Conservation (phyloP, 176 grass and related monocot genomes). For the Thinopyrum elongatum region DNA sequence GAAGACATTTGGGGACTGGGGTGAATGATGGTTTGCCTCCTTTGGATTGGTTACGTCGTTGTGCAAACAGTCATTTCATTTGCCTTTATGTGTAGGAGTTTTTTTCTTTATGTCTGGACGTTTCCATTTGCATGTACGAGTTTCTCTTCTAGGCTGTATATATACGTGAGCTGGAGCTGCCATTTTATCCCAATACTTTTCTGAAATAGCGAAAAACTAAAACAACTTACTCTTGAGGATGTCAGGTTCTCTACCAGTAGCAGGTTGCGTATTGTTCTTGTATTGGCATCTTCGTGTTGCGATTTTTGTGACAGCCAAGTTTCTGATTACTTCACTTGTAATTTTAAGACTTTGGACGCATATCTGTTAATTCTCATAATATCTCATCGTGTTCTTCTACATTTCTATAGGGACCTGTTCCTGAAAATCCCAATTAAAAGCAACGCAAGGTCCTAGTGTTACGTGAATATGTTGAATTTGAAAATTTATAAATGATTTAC, state of each 20-base stretch:
- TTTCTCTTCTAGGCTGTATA: neutral
- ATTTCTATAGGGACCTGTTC: neutral
- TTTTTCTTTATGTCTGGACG: neutral
- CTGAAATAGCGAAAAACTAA: neutral
- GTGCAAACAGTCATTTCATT: conserved; percentile 13
- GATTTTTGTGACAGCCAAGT: neutral
- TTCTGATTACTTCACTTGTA: neutral
- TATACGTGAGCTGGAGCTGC: conserved; percentile 4
- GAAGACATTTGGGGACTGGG: neutral
- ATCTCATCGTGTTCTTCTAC: neutral
- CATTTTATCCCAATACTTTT: neutral
- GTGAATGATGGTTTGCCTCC: neutral
- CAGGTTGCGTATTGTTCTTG: neutral
- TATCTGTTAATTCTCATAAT: neutral
- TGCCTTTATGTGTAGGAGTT: neutral
- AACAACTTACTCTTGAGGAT: conserved; percentile 2
- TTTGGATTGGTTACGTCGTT: neutral
- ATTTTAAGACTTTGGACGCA: neutral
- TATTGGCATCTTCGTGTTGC: neutral
- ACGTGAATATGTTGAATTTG: neutral
- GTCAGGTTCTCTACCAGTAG: neutral
- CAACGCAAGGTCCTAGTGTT: neutral
- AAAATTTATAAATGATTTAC: neutral
- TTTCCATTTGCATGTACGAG: neutral
- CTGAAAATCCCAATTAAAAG: neutral